Evolutionary conservation across 768 basidiomycete species (phyloP), one percentile per base, ranked within the genome.

Genomic region (Psilocybe cubensis): DNA sequence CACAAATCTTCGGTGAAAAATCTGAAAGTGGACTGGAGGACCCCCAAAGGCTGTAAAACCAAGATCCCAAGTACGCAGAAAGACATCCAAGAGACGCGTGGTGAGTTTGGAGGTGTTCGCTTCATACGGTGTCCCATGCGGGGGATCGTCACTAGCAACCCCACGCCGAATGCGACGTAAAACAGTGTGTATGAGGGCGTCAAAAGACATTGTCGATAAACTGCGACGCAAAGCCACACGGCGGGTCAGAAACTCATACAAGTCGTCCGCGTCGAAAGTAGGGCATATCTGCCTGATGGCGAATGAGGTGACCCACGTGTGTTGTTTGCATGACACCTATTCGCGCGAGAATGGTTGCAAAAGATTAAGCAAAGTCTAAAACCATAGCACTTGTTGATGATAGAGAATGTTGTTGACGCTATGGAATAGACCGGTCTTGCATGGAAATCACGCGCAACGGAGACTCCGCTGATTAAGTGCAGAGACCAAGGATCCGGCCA

Each of bases 21-120:
- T 76, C 49, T 79, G 75, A 59, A 83, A 78, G 62, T 83, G 79
- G 3, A 79, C 79, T 1, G 74, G 74, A 4, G 81, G 80, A 1
- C 81, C 82, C 12, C 82, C 82, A 63, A 83, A 84, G 1, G 76
- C 70, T 1, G 73, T 78, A 56, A 79, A 74, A 0, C 79, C 80
- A 1, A 80, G 66, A 59, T 76, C 71, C 49, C 65, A 76, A 31
- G 74, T 73, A 23, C 75, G 67, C 29, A 48, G 53, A 38, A 74
- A 67, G 25, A 75, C 72, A 54, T 75, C 76, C 29, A 61, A 57
- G 17, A 74, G 68, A 3, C 72, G 66, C 18, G 42, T 24, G 5
- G 49, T 41, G 11, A 73, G 62, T 29, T 64, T 64, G 23, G 65
- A 54, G 14, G 65, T 63, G 38, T 66, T 67, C 23, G 56, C 55